These are phyloP conservation scores for Apiospora marii DNA, from an alignment of 2,329 filamentous ascomycete species.

Conservation along the genomic window DNA sequence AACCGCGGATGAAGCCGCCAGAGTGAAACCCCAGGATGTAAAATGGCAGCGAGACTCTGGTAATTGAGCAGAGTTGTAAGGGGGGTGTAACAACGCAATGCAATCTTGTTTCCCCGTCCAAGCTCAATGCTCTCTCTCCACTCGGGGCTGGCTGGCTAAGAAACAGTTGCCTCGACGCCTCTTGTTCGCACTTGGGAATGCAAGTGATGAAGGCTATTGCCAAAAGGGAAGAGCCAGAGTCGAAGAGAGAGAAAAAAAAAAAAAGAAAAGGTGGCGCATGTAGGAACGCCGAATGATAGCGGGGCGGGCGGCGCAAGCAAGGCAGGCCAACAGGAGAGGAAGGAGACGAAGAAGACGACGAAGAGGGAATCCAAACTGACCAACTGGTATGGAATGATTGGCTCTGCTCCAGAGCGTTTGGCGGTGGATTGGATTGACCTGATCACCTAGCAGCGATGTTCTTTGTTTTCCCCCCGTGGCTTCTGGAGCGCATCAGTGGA, in stretches of 20 bases:
- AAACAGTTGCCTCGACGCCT: constrained; percentile 7
- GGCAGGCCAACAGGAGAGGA: neutral
- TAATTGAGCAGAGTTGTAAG: neutral
- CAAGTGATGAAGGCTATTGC: constrained; percentile 6
- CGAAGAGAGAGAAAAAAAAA: neutral
- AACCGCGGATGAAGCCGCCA: constrained; percentile 18
- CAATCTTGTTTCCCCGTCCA: constrained; percentile 16
- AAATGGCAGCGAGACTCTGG: constrained; percentile 1
- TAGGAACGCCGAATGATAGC: constrained; percentile 15
- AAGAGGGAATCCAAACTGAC: constrained; percentile 27
- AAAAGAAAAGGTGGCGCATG: neutral
- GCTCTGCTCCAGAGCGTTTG: constrained; percentile 27
- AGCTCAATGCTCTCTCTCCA: neutral
- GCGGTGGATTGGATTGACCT: constrained; percentile 16
- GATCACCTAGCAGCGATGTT: constrained; percentile 32
- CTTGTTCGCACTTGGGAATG: neutral
- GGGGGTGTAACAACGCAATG: constrained; percentile 15
- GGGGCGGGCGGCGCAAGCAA: constrained; percentile 8
- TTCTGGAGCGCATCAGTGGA: constrained; percentile 24
- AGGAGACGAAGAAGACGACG: neutral
- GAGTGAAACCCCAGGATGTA: neutral
- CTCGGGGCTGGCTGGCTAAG: constrained; percentile 11
- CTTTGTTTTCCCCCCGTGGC: constrained; percentile 27
- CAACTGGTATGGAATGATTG: constrained; percentile 25
- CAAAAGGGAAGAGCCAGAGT: neutral